These are phyloP conservation scores for Plantago ovata DNA, from an alignment of 257 asterid species.

Conservation along the genomic window DNA sequence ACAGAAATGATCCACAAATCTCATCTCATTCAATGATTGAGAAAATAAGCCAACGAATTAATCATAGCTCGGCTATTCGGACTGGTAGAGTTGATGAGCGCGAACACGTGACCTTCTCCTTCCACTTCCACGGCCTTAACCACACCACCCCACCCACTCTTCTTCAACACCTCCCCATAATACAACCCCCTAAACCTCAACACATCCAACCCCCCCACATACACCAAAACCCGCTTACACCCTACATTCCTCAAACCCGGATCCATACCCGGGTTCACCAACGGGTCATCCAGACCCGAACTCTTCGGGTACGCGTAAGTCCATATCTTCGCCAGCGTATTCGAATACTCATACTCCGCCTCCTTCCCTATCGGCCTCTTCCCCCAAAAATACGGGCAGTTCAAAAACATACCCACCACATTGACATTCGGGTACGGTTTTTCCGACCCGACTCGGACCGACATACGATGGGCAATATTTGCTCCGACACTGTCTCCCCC, in stretches of 20 bases:
- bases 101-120: constrained; percentile 38
- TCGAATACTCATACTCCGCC: neutral
- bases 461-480: constrained; percentile 27
- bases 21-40: too few relatives aligned
- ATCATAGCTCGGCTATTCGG: constrained; percentile 23
- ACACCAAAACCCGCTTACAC: constrained; percentile 30
- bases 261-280: constrained; percentile 40
- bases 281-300: constrained; percentile 53
- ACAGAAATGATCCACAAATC: too few relatives aligned
- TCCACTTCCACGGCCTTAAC: constrained; percentile 32
- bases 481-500: constrained; percentile 42
- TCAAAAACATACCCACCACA: constrained; percentile 44
- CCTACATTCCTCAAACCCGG: constrained; percentile 29
- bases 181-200: constrained; percentile 35
- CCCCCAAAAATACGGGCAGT: constrained; percentile 61
- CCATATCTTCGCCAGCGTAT: constrained; percentile 37
- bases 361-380: constrained; percentile 46
- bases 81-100: constrained; percentile 23
- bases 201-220: constrained; percentile 36
- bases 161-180: constrained; percentile 27
- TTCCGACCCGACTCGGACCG: constrained; percentile 27
- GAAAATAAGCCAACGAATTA: constrained; percentile 26
- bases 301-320: constrained; percentile 33
- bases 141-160: constrained; percentile 37
- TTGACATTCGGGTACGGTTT: constrained; percentile 10